phyloP scores from a whole-genome alignment of 108 stramenopile species.

The Skeletonema tropicum region DNA sequence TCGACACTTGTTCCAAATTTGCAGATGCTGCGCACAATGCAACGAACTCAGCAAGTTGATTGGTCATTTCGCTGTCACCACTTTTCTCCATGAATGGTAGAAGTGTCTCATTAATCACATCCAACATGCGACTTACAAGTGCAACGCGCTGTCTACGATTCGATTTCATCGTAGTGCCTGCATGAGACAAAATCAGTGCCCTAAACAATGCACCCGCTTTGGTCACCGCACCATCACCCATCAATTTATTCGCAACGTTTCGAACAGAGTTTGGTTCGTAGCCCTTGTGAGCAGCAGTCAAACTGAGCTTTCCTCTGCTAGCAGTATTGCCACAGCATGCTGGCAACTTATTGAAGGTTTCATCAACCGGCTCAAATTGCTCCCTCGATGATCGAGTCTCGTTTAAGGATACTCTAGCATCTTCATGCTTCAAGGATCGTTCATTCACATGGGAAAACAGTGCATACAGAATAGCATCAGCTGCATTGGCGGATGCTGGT shows the following conservation, averaged over 20 bases:
- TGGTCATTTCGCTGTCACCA: constrained; percentile 5
- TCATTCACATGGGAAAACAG: constrained; percentile 65
- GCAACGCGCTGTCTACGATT: constrained; percentile 40
- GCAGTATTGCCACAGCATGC: constrained; percentile 2
- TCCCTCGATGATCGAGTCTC: constrained; percentile 48
- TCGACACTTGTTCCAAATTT: not conserved
- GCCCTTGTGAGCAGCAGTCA: constrained; percentile 39
- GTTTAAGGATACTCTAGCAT: constrained; percentile 29
- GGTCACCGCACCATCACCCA: constrained; percentile 19
- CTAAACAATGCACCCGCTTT: constrained; percentile 38
- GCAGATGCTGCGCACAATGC: constrained; percentile 43
- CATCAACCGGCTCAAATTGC: constrained; percentile 32
- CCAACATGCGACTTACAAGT: constrained; percentile 25
- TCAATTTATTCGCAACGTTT: constrained; percentile 42
- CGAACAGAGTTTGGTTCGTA: constrained; percentile 58
- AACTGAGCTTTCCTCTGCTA: constrained; percentile 38
- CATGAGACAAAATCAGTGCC: constrained; percentile 68
- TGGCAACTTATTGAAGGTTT: constrained; percentile 40
- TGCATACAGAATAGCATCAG: constrained; percentile 52
- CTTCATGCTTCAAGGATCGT: constrained; percentile 39
- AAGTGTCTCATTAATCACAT: constrained; percentile 29
- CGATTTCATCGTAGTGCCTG: constrained; percentile 39
- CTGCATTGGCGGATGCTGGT: constrained; percentile 35
- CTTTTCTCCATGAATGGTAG: constrained; percentile 32
- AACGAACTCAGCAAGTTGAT: constrained; percentile 43